Base-by-base conservation (phyloP, 306 rosid genomes). In the Vigna hirtella region DNA sequence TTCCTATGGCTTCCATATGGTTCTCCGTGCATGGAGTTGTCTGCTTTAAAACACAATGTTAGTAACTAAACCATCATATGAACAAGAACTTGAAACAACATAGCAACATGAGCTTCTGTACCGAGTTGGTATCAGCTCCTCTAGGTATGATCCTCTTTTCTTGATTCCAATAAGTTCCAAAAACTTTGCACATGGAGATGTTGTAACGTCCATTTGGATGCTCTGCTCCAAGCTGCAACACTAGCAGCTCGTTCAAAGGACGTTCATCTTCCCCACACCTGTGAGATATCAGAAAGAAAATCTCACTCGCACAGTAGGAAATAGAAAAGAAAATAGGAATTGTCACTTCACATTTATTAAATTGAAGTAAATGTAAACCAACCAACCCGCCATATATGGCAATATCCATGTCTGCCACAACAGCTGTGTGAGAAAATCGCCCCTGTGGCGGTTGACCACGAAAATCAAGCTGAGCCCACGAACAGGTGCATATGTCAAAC, bases 191-290 rank as follows among this genome's bases (percentile, higher is more conserved):
- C 86, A 87, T 80, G 12, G 96, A 87, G 73, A 87, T 63, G 80
- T 90, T 83, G 88, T 86, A 86, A 38, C 87, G 86, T 34, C 85
- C 96, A 24, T 85, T 86, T 0, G 87, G 93, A 67, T 85, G 96
- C 63, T 89, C 92, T 15, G 83, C 89, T 56, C 91, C 94, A n/a
- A 95, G 90, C 85, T 93, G 97, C 90, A 95, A 79, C 56, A 95
- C 89, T 73, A 95, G 64, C 78, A 95, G 47, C 80, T 93, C 97
- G 74, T 93, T 87, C 62, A 95, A 88, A 73, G 99, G 99, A 45
- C 93, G 94, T 76, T 95, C 99, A 36, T 93, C 98, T 82, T 95
- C 98, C 52, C 99, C 98, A 62, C 99, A 95, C 75, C 99, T 95
- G 85, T 38, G 43, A 63, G 51, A 14, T 30, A 61, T 80, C 40